phyloP scores from a whole-genome alignment of 2,329 filamentous ascomycete genomes.

The Aspergillus sojae region DNA sequence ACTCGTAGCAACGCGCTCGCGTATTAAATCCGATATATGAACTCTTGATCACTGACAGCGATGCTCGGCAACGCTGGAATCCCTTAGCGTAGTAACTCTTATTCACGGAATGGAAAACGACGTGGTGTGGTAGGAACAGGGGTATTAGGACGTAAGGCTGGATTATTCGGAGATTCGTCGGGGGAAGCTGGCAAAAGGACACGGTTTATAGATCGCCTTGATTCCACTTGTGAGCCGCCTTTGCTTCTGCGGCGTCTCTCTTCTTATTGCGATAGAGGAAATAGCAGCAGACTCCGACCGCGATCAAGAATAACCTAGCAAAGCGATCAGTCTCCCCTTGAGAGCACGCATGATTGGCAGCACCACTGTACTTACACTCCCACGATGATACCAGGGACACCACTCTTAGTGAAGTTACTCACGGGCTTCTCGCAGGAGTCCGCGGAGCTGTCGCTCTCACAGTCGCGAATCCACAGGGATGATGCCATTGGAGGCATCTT shows the following conservation, averaged over 20 bases:
- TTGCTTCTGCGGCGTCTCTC: slow-evolving; percentile 17
- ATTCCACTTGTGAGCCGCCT: slow-evolving; percentile 16
- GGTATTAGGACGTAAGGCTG: background rate
- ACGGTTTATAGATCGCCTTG: background rate
- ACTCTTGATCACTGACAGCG: background rate
- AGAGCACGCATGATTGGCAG: background rate
- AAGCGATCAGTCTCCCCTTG: background rate
- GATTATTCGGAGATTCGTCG: background rate
- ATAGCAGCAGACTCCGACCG: slow-evolving; percentile 15
- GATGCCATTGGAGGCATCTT: slow-evolving; percentile 4
- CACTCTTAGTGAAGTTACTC: slow-evolving; percentile 21
- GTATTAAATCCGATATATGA: background rate
- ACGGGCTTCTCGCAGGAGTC: slow-evolving; percentile 17
- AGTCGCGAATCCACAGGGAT: slow-evolving; percentile 1
- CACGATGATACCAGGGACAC: slow-evolving; percentile 20
- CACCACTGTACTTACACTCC: slow-evolving; percentile 16
- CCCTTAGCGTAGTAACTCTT: background rate
- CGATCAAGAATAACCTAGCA: slow-evolving; percentile 16
- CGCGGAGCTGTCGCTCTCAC: background rate
- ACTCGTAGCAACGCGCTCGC: background rate
- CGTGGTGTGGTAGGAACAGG: background rate
- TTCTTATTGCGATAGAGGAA: slow-evolving; percentile 22
- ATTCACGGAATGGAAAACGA: background rate
- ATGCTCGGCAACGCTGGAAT: background rate
- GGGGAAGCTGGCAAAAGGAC: background rate